Conservation (phyloP, 495 filamentous ascomycete genomes). For the Saxispiralis lemnorum region DNA sequence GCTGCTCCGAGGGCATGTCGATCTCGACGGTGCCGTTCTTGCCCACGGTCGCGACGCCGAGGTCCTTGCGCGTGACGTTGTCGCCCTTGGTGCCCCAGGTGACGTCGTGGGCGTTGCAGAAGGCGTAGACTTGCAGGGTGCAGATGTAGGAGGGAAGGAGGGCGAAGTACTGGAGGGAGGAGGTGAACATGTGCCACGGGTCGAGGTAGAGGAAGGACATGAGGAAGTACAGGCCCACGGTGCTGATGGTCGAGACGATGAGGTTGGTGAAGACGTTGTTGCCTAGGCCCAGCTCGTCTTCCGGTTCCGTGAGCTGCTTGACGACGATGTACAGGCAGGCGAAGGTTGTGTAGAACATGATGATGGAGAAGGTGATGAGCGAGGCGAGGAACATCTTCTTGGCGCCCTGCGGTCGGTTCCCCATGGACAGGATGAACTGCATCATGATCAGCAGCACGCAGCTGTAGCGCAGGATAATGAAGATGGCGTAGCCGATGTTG, state of each 20-base stretch:
- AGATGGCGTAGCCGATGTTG: slow-evolving; percentile 66
- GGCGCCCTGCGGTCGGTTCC: slow-evolving; percentile 91
- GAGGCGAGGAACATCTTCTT: slow-evolving; percentile 75
- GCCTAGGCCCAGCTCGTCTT: slow-evolving; percentile 40
- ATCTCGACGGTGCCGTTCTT: slow-evolving; percentile 61
- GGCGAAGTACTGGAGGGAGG: slow-evolving; percentile 78
- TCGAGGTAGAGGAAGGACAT: slow-evolving; percentile 93
- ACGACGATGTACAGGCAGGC: slow-evolving; percentile 73
- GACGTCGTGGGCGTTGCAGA: slow-evolving; percentile 98
- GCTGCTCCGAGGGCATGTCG: slow-evolving; percentile 93
- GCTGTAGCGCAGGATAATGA: slow-evolving; percentile 66
- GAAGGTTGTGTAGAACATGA: slow-evolving; percentile 95
- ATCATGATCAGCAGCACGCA: slow-evolving; percentile 76
- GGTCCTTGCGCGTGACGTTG: slow-evolving; percentile 79
- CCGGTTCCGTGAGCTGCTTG: slow-evolving; percentile 41
- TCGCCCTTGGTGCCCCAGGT: slow-evolving; percentile 99
- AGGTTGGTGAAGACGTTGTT: slow-evolving; percentile 88
- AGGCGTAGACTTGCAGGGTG: slow-evolving; percentile 93
- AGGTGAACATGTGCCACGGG: slow-evolving; percentile 99
- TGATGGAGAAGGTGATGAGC: slow-evolving; percentile 73
- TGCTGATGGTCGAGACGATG: slow-evolving; percentile 74
- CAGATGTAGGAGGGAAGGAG: slow-evolving; percentile 89
- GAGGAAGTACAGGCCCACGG: slow-evolving; percentile 86
- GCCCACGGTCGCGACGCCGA: slow-evolving; percentile 56
- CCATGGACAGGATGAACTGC: slow-evolving; percentile 96